Evolutionary conservation across 305 asterid species (phyloP).

Genomic region (Stenogyne calaminthoides): DNA sequence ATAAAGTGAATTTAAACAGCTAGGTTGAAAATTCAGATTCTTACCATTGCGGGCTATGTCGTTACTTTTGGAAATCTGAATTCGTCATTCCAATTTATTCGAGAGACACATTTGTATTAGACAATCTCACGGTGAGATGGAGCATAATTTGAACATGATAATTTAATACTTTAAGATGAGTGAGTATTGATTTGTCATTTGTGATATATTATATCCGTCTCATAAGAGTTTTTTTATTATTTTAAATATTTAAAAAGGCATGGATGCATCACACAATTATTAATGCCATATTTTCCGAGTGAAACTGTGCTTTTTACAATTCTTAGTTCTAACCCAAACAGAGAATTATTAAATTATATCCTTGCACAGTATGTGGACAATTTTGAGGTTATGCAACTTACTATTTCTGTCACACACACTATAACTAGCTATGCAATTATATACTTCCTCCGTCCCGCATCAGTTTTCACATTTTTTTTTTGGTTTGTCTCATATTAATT

Average conservation of each 20-base stretch:
- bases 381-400: neutral
- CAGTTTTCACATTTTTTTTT: too few species aligned
- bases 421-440: too few species aligned
- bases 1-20: constrained; percentile 27
- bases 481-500: too few species aligned
- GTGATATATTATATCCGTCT: too few species aligned
- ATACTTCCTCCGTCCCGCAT: too few species aligned
- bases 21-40: constrained; percentile 15
- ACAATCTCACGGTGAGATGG: too few species aligned
- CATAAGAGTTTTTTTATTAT: too few species aligned
- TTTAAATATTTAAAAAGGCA: neutral
- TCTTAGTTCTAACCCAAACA: neutral
- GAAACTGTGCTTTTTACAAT: neutral
- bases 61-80: constrained; percentile 6
- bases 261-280: neutral
- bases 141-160: too few species aligned
- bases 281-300: neutral
- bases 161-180: too few species aligned
- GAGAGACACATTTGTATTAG: too few species aligned
- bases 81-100: neutral
- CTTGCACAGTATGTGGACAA: neutral
- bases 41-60: neutral
- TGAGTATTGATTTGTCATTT: too few species aligned
- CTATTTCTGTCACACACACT: neutral
- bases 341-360: neutral